Percentiles rank a stretch among this genome's conserved stretches.
These are phyloP conservation scores for Aleurites moluccanus DNA, from an alignment of 441 rosid species.

Conservation along the genomic window DNA sequence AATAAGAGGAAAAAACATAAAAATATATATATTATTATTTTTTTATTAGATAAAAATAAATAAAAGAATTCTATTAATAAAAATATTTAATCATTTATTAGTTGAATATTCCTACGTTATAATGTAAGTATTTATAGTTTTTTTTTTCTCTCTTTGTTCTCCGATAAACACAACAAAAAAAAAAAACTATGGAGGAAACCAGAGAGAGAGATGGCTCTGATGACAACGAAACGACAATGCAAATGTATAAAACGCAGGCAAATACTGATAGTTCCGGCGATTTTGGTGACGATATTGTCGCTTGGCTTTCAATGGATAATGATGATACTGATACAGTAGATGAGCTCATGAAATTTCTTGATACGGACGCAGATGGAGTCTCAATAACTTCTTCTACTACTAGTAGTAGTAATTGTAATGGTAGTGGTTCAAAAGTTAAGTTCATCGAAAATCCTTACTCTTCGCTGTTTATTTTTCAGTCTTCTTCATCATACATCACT, in stretches of 20 bases:
- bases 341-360: constrained; percentile 50
- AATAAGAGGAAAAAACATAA: not conserved
- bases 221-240: not conserved
- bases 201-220: constrained; percentile 15
- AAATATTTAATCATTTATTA: no score
- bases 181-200: constrained; percentile 23
- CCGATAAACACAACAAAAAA: not conserved
- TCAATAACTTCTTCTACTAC: not conserved
- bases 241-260: not conserved
- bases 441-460: constrained; percentile 64
- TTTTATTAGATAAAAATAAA: no score
- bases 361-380: constrained; percentile 14
- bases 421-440: constrained; percentile 37
- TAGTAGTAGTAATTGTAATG: not conserved
- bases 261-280: constrained; percentile 7
- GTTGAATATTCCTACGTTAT: no score
- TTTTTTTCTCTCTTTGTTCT: not conserved
- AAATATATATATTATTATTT: no score
- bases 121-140: not conserved
- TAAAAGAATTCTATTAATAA: no score
- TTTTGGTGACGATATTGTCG: constrained; percentile 24
- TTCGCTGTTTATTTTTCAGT: constrained; percentile 42
- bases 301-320: constrained; percentile 41
- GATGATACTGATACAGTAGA: constrained; percentile 31
- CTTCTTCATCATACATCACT: constrained; percentile 54